Percentiles rank a stretch among this genome's conserved stretches.
These are phyloP conservation scores for Periconia sp. DNA, from an alignment of 2,329 filamentous ascomycete species.

Conservation along the genomic window DNA sequence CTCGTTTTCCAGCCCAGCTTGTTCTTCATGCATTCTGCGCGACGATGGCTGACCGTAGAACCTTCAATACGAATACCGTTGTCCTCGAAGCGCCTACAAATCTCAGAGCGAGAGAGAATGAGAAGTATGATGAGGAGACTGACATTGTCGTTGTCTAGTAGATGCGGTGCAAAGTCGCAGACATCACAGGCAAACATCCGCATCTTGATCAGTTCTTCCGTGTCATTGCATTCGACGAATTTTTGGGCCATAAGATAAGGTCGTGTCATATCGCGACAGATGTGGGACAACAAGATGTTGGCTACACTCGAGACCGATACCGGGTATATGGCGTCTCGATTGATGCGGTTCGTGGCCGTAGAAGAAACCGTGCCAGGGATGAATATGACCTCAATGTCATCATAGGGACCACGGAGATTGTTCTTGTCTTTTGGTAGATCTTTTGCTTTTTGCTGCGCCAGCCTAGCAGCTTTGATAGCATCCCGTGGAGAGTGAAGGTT, in stretches of 20 bases:
- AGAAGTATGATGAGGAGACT: slow-evolving; percentile 39
- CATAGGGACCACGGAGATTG: slow-evolving; percentile 34
- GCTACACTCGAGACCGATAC: slow-evolving; percentile 39
- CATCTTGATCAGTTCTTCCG: slow-evolving; percentile 32
- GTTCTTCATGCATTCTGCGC: slow-evolving; percentile 42
- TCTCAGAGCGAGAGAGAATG: slow-evolving; percentile 38
- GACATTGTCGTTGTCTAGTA: slow-evolving; percentile 43
- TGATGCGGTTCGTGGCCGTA: slow-evolving; percentile 36
- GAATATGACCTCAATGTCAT: slow-evolving; percentile 43
- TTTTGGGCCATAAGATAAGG: slow-evolving; percentile 38
- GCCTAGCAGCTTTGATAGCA: slow-evolving; percentile 36
- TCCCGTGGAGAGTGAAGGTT: slow-evolving; percentile 32
- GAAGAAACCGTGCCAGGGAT: slow-evolving; percentile 42
- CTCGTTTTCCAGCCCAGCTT: slow-evolving; percentile 37
- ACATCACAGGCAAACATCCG: slow-evolving; percentile 38
- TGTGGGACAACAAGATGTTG: slow-evolving; percentile 34
- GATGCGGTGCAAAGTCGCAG: slow-evolving; percentile 41
- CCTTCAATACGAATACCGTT: slow-evolving; percentile 43
- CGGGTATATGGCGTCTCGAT: slow-evolving; percentile 37
- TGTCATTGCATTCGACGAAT: slow-evolving; percentile 36
- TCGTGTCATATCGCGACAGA: slow-evolving; percentile 38
- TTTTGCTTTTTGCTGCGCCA: slow-evolving; percentile 16
- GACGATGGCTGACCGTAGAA: slow-evolving; percentile 41
- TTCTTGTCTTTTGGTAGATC: slow-evolving; percentile 23
- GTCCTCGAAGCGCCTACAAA: slow-evolving; percentile 37